Base-by-base conservation (phyloP, 2,329 filamentous ascomycete species). In the Byssochlamys sp. region DNA sequence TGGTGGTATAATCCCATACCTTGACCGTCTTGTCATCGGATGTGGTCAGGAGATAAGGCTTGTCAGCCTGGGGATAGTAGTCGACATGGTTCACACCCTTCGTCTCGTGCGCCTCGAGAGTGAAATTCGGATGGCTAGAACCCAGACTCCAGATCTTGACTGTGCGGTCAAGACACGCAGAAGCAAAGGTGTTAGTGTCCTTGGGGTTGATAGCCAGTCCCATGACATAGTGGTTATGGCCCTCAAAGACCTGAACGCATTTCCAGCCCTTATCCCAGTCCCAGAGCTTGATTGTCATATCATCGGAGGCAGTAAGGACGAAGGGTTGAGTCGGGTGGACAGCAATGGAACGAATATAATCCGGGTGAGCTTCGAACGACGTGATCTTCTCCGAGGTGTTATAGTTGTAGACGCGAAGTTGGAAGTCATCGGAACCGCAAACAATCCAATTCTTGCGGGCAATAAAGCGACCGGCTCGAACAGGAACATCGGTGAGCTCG, bases 201-300 rank as follows among this genome's bases (percentile, higher is more conserved):
- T 99, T 99, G 54, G 94, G 94, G 75, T 99, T 99, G 73, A 97
- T 96, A 55, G 92, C 88, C 62, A 97, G 80, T 28, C 90, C 90
- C 92, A 97, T 96, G 62, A 96, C 92, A 77, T 95, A 96, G 78
- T 95, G 94, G 66, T 87, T 89, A 72, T 99, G 95, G 29, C 94
- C 94, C 73, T 97, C 92, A 69, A 96, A 99, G 51, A 95, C 85
- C 74, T 96, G 91, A 31, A 97, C 90, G 71, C 92, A 97, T 75
- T 96, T 96, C 94, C 94, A 99, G 65, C 85, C 85, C 75, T 94
- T 95, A 67, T 99, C 94, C 94, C 94, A 99, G 73, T 99, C 91
- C 91, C 94, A 99, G 54, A 96, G 81, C 81, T 94, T 96, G 72
- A 96, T 96, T 58, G 91, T 96, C 91, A 96, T 95, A 73, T 96